Evolutionary conservation across 352 stramenopile genomes (phyloP).

Genomic region (Phytophthora colocasiae): DNA sequence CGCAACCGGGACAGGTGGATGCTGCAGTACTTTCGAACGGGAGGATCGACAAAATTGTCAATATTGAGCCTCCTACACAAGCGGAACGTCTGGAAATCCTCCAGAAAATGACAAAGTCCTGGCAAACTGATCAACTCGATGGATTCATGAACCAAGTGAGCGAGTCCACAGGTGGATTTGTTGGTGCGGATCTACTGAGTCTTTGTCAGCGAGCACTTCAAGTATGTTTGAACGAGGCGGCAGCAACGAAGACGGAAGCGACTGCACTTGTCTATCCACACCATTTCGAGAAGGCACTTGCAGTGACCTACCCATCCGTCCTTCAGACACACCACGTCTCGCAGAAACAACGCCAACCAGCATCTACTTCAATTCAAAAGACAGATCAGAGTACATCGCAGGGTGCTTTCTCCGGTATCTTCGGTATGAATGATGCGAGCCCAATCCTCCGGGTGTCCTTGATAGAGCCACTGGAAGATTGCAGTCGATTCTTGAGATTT

Average conservation of each 20-base stretch:
- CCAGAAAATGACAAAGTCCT: conserved; percentile 88
- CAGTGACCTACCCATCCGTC: conserved; percentile 94
- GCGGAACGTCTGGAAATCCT: conserved; percentile 93
- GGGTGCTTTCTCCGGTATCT: conserved; percentile 86
- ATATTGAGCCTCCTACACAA: conserved; percentile 95
- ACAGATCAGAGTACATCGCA: conserved; percentile 1
- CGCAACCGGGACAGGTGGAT: conserved; percentile 87
- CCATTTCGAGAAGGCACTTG: conserved; percentile 90
- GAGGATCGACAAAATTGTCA: conserved; percentile 96
- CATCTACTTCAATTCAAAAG: conserved; percentile 40
- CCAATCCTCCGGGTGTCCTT: conserved; percentile 96
- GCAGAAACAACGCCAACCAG: conserved; percentile 47
- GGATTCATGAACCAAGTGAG: conserved; percentile 92
- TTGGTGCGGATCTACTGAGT: conserved; percentile 84
- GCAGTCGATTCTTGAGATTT: conserved; percentile 96
- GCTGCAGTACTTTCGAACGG: conserved; percentile 94
- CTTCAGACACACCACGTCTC: conserved; percentile 97
- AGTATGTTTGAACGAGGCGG: conserved; percentile 57
- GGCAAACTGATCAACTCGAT: conserved; percentile 56
- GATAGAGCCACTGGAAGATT: conserved; percentile 97
- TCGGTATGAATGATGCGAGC: conserved; percentile 97
- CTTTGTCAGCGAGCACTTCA: conserved; percentile 81
- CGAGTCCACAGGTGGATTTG: conserved; percentile 96
- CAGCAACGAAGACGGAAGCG: background rate
- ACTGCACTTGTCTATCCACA: conserved; percentile 24